These are phyloP conservation scores for Trichophyton equinum DNA, from an alignment of 2,329 filamentous ascomycete genomes.

Conservation along the genomic window DNA sequence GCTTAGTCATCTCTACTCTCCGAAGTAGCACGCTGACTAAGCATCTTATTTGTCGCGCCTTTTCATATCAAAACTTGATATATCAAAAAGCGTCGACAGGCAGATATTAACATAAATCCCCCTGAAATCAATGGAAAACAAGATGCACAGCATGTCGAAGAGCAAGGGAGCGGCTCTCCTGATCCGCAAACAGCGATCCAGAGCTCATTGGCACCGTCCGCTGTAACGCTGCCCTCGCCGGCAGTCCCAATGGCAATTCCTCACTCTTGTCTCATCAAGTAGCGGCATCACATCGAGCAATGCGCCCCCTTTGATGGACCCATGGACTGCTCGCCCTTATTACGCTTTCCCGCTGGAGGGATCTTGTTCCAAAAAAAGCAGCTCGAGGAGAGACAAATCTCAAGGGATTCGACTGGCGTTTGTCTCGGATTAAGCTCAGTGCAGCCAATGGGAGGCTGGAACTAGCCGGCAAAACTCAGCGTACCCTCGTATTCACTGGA, in stretches of 20 bases:
- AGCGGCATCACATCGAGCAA: background rate
- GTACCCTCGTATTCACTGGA: background rate
- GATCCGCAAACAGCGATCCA: background rate
- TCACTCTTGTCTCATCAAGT: background rate
- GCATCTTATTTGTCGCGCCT: too few species aligned
- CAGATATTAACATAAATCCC: background rate
- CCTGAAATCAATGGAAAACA: background rate
- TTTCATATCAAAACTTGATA: background rate
- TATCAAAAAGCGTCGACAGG: background rate
- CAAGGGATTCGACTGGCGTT: background rate
- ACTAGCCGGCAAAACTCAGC: background rate
- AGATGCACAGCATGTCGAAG: background rate
- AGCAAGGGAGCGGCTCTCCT: background rate
- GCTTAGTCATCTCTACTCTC: too few species aligned
- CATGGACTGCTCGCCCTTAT: too few species aligned
- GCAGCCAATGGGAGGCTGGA: background rate
- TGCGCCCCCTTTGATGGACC: background rate
- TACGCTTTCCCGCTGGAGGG: background rate
- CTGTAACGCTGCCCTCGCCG: background rate
- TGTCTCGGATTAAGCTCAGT: background rate
- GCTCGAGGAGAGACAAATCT: background rate
- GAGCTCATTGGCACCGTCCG: background rate
- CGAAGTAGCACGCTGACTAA: too few species aligned
- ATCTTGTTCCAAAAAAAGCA: background rate
- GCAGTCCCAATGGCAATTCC: background rate